These are phyloP conservation scores for Fusarium irregulare DNA, from an alignment of 2,329 filamentous ascomycete genomes.

Conservation along the genomic window DNA sequence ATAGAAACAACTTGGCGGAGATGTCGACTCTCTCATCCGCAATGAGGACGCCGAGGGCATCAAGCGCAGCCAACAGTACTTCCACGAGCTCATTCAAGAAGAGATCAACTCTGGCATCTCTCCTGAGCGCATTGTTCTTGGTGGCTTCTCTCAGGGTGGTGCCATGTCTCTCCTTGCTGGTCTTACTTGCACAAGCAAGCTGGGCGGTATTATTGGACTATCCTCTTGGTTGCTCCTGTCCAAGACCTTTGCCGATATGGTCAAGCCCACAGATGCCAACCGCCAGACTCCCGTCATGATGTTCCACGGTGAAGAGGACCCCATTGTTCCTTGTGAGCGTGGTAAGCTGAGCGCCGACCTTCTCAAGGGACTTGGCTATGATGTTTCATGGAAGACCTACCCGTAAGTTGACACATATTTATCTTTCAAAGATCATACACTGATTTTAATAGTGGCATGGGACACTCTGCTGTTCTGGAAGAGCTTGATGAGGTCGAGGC, in stretches of 20 bases:
- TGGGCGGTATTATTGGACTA: conserved; percentile 89
- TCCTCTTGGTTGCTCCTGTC: conserved; percentile 82
- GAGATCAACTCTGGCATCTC: conserved; percentile 86
- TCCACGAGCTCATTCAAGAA: conserved; percentile 81
- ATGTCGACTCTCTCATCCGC: conserved; percentile 47
- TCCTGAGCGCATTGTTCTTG: conserved; percentile 84
- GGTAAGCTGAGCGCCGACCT: conserved; percentile 74
- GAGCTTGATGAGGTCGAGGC: conserved; percentile 86
- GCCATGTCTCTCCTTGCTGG: conserved; percentile 87
- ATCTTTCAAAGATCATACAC: neutral
- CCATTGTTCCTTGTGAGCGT: conserved; percentile 75
- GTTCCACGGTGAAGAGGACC: conserved; percentile 85
- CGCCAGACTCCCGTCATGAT: conserved; percentile 86
- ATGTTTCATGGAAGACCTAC: conserved; percentile 82
- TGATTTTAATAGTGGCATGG: conserved; percentile 66
- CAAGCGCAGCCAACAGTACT: conserved; percentile 75
- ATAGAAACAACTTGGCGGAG: conserved; percentile 51
- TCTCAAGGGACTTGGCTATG: conserved; percentile 76
- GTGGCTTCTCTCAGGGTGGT: conserved; percentile 87
- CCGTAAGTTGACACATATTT: conserved; percentile 61
- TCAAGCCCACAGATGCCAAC: conserved; percentile 57
- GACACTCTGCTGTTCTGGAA: conserved; percentile 78
- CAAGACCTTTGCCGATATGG: conserved; percentile 56
- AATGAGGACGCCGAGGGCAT: conserved; percentile 79
- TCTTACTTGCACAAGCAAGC: conserved; percentile 75